Percentiles rank a stretch among this genome's conserved stretches.
Evolutionary conservation across 352 stramenopile species (phyloP).

Genomic region (Pythium sukuiense): DNA sequence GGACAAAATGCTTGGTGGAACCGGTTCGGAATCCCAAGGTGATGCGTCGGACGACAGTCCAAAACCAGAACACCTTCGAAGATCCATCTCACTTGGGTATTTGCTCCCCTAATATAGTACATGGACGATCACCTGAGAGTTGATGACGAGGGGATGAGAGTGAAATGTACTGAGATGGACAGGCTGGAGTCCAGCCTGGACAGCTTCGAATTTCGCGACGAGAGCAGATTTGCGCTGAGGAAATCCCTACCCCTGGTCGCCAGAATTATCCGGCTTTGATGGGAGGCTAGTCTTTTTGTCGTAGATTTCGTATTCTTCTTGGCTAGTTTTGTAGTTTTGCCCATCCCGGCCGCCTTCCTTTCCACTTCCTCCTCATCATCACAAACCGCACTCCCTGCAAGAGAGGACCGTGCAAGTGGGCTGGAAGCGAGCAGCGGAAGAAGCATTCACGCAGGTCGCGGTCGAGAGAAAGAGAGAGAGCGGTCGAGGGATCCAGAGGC

Average conservation of each 20-base stretch:
- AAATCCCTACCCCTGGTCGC: constrained; percentile 17
- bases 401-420: background rate
- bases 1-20: background rate
- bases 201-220: constrained; percentile 20
- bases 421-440: background rate
- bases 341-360: background rate
- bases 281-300: background rate
- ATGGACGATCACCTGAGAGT: background rate
- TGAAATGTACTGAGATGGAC: constrained; percentile 11
- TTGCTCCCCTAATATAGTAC: background rate
- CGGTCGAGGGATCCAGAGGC: background rate
- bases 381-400: background rate
- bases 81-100: background rate
- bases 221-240: constrained; percentile 22
- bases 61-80: background rate
- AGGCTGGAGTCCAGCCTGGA: background rate
- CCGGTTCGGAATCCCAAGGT: background rate
- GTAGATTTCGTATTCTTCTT: background rate
- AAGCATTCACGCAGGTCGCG: background rate
- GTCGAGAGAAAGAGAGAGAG: background rate
- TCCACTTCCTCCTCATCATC: constrained; percentile 2
- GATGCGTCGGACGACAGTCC: background rate
- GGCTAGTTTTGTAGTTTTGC: background rate
- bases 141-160: background rate
- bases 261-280: constrained; percentile 22